Conservation (phyloP, 2,329 filamentous ascomycete genomes). For the Colletotrichum sp. region DNA sequence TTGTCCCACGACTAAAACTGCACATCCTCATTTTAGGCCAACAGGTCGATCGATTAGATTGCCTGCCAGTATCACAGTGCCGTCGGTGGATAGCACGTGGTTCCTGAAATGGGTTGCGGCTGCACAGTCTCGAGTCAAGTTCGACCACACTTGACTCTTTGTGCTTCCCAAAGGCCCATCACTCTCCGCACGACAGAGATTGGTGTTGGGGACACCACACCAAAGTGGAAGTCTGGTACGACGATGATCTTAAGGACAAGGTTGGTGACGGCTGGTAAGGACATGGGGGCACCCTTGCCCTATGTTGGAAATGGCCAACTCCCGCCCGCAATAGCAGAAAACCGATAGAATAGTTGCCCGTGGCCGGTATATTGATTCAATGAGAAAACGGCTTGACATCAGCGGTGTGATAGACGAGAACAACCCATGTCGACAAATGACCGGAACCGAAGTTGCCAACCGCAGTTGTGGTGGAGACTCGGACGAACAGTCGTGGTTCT, state of each 20-base stretch:
- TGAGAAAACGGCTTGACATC: background rate
- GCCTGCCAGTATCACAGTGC: background rate
- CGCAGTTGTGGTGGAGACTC: background rate
- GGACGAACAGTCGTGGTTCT: background rate
- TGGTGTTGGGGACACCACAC: background rate
- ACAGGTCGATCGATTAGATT: background rate
- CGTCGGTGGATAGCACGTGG: background rate
- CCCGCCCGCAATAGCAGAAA: background rate
- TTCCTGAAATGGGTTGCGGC: background rate
- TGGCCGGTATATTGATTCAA: background rate
- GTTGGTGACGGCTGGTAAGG: background rate
- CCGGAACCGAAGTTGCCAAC: conserved; percentile 16
- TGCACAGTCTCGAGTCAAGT: conserved; percentile 15
- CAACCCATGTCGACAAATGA: conserved; percentile 1
- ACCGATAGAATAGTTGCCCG: background rate
- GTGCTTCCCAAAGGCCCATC: background rate
- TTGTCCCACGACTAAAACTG: background rate
- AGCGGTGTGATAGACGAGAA: conserved; percentile 1
- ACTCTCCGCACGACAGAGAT: background rate
- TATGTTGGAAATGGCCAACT: background rate
- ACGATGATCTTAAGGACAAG: conserved; percentile 11
- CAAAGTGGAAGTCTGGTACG: background rate
- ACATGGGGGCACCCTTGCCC: background rate
- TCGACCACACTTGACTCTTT: conserved; percentile 7
- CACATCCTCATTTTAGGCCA: background rate